phyloP scores from a whole-genome alignment of 2,329 filamentous ascomycete genomes.

The Aspergillus carbonarius region DNA sequence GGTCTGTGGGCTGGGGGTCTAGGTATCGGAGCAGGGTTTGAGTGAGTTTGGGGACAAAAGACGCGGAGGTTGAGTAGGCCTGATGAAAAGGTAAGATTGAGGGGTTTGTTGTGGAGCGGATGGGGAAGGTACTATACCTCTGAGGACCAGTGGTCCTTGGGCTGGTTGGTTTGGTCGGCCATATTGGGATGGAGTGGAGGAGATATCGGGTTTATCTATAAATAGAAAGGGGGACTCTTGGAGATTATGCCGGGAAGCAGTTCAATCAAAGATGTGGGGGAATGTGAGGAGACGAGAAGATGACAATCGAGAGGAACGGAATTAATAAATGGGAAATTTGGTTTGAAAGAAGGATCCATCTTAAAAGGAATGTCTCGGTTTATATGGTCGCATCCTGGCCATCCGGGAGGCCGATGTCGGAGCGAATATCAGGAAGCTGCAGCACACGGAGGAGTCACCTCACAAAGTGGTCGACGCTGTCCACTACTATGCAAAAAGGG shows the following conservation, averaged over 20 bases:
- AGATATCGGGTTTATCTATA: background rate
- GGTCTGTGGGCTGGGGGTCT: conserved; percentile 57
- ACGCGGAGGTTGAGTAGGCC: conserved; percentile 62
- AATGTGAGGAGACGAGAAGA: no score
- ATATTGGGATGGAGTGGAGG: no score
- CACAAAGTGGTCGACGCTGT: background rate
- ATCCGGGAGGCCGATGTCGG: background rate
- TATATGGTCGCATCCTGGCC: background rate
- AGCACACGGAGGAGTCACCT: background rate
- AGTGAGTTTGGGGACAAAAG: conserved; percentile 64
- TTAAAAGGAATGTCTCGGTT: background rate
- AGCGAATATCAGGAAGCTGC: background rate
- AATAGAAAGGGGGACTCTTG: background rate
- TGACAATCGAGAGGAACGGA: no score
- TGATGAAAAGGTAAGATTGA: conserved; percentile 23
- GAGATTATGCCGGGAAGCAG: no score
- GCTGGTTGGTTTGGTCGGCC: background rate
- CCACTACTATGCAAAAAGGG: no score
- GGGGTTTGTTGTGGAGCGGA: conserved; percentile 8
- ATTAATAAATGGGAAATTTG: no score
- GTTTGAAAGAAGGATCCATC: no score
- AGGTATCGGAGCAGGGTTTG: conserved; percentile 60
- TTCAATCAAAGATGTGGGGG: no score
- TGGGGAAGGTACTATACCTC: conserved; percentile 26
- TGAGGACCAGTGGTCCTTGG: conserved; percentile 41